Conservation (phyloP, 2,329 filamentous ascomycete species). For the Aspergillus viridinutans region DNA sequence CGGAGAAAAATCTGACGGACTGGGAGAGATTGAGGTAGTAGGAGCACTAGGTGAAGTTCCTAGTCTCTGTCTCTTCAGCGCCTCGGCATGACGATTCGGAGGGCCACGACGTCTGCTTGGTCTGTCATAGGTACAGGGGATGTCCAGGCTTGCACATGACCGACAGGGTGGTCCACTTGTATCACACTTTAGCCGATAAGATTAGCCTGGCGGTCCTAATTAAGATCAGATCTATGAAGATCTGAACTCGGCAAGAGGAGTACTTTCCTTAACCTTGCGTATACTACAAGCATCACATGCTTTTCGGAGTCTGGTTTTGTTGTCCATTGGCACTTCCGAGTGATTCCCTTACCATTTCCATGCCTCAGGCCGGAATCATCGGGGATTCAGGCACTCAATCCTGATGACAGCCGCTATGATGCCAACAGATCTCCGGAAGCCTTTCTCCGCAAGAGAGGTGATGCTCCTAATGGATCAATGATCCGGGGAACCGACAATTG, state of each 20-base stretch:
- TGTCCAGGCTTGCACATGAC: slow-evolving; percentile 61
- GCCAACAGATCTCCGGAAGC: not conserved
- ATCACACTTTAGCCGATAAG: slow-evolving; percentile 50
- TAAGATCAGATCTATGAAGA: not conserved
- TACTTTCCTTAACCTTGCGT: slow-evolving; percentile 50
- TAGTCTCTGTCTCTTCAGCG: slow-evolving; percentile 58
- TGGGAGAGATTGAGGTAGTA: slow-evolving; percentile 28
- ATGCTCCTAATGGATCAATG: not conserved
- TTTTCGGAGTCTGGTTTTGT: slow-evolving; percentile 44
- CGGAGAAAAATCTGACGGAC: slow-evolving; percentile 39
- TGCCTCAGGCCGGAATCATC: slow-evolving; percentile 19
- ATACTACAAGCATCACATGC: slow-evolving; percentile 53
- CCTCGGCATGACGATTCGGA: slow-evolving; percentile 63
- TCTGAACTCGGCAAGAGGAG: not conserved
- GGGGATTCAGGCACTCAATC: not conserved
- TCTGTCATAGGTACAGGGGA: slow-evolving; percentile 63
- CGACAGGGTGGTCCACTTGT: slow-evolving; percentile 62
- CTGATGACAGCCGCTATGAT: not conserved
- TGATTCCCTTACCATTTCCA: slow-evolving; percentile 18
- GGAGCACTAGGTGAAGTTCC: slow-evolving; percentile 28
- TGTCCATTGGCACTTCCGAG: slow-evolving; percentile 28
- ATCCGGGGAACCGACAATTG: not conserved
- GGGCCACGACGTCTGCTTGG: slow-evolving; percentile 61
- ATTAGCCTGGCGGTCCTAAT: not conserved
- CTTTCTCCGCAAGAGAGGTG: not conserved